Evolutionary conservation across 1,139 yeast genomes (phyloP).

Genomic region (Suhomyces anneliseae): DNA sequence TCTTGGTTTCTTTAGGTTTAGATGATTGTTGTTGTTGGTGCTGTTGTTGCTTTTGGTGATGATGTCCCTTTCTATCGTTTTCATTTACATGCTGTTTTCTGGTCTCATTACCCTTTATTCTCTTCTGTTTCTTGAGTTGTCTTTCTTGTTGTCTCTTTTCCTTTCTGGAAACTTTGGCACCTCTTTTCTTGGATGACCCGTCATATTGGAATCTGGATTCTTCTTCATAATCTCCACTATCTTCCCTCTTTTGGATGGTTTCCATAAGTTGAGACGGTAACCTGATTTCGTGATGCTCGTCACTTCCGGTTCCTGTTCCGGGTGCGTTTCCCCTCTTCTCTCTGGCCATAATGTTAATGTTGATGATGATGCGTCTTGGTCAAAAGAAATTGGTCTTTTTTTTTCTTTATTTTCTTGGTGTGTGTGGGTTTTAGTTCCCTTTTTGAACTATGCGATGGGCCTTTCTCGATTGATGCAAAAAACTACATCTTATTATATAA

Average conservation of each 20-base stretch:
- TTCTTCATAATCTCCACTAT: conserved; percentile 42
- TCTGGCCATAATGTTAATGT: conserved; percentile 1
- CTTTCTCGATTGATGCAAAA: background rate
- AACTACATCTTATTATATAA: background rate
- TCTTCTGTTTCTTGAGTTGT: conserved; percentile 48
- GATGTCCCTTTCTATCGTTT: background rate
- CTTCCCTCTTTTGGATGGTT: conserved; percentile 52
- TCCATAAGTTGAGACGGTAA: conserved; percentile 70
- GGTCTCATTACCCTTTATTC: conserved; percentile 4
- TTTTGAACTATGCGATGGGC: background rate
- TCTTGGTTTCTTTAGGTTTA: background rate
- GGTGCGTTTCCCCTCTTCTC: background rate
- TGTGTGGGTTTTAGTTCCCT: too few relatives aligned
- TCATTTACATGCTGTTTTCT: background rate
- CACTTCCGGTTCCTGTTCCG: conserved; percentile 5
- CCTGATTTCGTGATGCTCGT: conserved; percentile 49
- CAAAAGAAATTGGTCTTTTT: background rate
- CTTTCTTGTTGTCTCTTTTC: conserved; percentile 61
- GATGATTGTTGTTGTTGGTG: background rate
- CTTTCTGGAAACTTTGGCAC: conserved; percentile 43
- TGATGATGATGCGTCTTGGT: background rate
- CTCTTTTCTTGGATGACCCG: conserved; percentile 28
- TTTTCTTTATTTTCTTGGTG: background rate
- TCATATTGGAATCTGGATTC: conserved; percentile 34
- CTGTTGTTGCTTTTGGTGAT: background rate